Evolutionary conservation across 2,329 filamentous ascomycete species (phyloP), one percentile per base, ranked within the genome.

Genomic region (Rutstroemia sp.): DNA sequence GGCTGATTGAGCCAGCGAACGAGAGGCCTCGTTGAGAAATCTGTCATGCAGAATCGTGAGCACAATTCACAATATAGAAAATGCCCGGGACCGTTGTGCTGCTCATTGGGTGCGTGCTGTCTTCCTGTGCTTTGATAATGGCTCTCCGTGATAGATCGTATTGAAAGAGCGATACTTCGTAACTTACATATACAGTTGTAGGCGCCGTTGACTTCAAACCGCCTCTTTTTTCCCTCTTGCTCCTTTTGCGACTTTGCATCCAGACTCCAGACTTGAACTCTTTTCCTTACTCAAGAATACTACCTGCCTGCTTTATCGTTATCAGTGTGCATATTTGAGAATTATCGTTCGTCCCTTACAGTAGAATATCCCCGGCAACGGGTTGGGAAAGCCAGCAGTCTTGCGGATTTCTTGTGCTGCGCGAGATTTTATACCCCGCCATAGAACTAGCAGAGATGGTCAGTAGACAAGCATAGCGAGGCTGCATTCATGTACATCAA

Each of bases 131-230:
- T 62, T 58, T 62, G 63, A 61, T 58, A 55, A 51, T 50, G 53
- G 57, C 62, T 39, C 56, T 54, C 59, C 52, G 49, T 58, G 58
- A 59, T 59, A 49, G 47, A 25, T 38, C 53, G 46, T 50, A 50
- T 55, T 34, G 6, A 46, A 46, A 56, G 52, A 25, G 49, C 54
- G 54, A 63, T 67, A n/a, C n/a, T n/a, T n/a, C n/a, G n/a, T n/a
- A n/a, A n/a, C n/a, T n/a, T n/a, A 68, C 65, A 68, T 69, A 69
- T 68, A 69, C 61, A 62, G 61, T 49, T 42, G 45, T 67, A 68
- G 60, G 51, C 65, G 67, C 67, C 63, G 60, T 59, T 57, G 51
- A 61, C 62, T 49, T 56, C 57, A 58, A 57, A 14, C 12, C 10
- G 30, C 30, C 53, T 21, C 59, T 57, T 58, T 58, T 59, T 56